Evolutionary conservation across 108 stramenopile species (phyloP), one percentile per base, ranked within the genome.

Genomic region (Thalassiosira profunda): DNA sequence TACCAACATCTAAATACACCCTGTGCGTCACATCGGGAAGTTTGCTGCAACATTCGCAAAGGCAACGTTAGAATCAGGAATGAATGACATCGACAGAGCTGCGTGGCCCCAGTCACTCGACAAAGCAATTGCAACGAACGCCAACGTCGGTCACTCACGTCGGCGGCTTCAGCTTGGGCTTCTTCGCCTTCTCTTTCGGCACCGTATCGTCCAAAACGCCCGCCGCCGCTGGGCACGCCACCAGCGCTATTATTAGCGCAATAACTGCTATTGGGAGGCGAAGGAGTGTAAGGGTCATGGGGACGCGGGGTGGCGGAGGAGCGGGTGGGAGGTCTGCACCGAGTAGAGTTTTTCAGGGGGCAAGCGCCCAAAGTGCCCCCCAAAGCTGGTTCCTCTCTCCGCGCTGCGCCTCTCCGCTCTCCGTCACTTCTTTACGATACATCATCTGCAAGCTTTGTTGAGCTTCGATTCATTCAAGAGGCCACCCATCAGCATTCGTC

Each of bases 21-120:
- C 74, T 61, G 44, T 92, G 81, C 12, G 93, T 95, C 33, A 95
- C 84, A 23, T 79, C 76, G 7, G 93, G 93, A 42, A 92, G 69
- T 49, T 82, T 67, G 51, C 89, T 90, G 64, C 21, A 6, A 45
- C 14, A 40, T 58, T 34, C 17, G 12, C 28, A 57, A 55, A 7
- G 35, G 20, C 6, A 10, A 42, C 4, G 30, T 46, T 24, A 15
- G 44, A 36, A 5, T n/a, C 0, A 72, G 10, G 30, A 18, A 53
- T 15, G 38, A 26, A 55, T 56, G 20, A 53, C 12, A 31, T 57
- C 41, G 17, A 5, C 40, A 26, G 24, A 49, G 2, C 2, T 4
- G 1, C 12, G 12, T 1, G 9, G 20, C 31, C 1, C 23, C 12
- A 10, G 9, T 56, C 25, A 31, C 5, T 46, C 23, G 7, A 47